Evolutionary conservation across 148 eudicot genomes (phyloP).

Genomic region (Cornus kousa): DNA sequence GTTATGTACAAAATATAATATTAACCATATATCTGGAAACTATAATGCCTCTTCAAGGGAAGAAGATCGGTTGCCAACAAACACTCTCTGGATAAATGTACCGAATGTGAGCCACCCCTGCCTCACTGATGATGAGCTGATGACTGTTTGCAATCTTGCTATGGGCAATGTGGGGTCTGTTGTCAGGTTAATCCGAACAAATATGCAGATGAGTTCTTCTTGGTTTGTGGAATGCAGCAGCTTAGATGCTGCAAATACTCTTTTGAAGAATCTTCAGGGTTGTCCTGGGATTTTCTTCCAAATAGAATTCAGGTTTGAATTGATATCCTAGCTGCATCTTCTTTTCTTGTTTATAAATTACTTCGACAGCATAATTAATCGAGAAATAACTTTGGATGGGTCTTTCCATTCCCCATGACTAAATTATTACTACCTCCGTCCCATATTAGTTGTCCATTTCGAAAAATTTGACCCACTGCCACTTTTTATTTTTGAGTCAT

Average conservation of each 20-base stretch:
- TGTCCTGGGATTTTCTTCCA: constrained; percentile 36
- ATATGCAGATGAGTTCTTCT: constrained; percentile 19
- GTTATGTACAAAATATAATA: constrained; percentile 32
- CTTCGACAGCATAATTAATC: background rate
- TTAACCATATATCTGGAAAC: constrained; percentile 12
- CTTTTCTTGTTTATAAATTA: background rate
- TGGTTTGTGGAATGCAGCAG: constrained; percentile 46
- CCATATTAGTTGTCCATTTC: too few relatives aligned
- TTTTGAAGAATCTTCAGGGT: constrained; percentile 31
- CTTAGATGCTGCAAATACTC: constrained; percentile 31
- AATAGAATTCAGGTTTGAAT: constrained; percentile 37
- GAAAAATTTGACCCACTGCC: too few relatives aligned
- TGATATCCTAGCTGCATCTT: constrained; percentile 1
- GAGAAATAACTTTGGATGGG: too few relatives aligned
- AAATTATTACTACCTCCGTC: background rate
- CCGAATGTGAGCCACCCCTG: constrained; percentile 15
- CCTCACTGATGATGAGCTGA: constrained; percentile 37
- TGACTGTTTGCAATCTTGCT: constrained; percentile 34
- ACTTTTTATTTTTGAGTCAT: too few relatives aligned
- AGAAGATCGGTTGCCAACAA: constrained; percentile 25
- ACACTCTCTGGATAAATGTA: constrained; percentile 26
- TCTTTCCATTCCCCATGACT: background rate
- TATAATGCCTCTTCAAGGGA: constrained; percentile 9
- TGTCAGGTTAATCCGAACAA: constrained; percentile 25
- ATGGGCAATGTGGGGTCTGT: constrained; percentile 24